Conservation (phyloP, 2,329 filamentous ascomycete genomes). For the Peltaster fructicola region DNA sequence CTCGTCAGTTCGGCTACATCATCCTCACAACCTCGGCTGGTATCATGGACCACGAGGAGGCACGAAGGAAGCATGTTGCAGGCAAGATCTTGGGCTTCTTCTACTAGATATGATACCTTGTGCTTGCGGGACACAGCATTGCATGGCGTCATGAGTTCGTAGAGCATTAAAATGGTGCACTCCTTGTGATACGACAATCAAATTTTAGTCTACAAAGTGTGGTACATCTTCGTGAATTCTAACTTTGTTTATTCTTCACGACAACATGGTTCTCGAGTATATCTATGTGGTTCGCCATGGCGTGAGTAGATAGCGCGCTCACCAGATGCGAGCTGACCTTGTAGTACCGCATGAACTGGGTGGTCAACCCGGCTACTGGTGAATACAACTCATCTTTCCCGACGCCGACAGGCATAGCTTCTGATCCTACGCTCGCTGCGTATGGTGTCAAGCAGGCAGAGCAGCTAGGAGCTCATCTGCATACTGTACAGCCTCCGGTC, state of each 20-base stretch:
- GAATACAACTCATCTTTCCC: constrained; percentile 55
- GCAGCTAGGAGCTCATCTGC: constrained; percentile 53
- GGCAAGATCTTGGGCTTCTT: constrained; percentile 99
- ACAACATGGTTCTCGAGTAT: constrained; percentile 26
- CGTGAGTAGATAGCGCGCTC: constrained; percentile 28
- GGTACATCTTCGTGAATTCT: too few species aligned
- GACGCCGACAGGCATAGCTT: constrained; percentile 73
- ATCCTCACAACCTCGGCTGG: constrained; percentile 97
- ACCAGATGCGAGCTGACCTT: too few species aligned
- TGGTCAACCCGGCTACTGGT: constrained; percentile 64
- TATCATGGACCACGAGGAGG: constrained; percentile 99
- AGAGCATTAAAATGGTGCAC: too few species aligned
- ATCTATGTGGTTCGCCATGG: constrained; percentile 34
- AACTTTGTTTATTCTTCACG: too few species aligned
- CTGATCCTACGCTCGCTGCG: constrained; percentile 72
- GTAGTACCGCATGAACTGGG: constrained; percentile 83
- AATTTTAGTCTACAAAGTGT: too few species aligned
- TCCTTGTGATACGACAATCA: too few species aligned
- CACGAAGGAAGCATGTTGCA: constrained; percentile 93
- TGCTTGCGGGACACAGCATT: too few species aligned
- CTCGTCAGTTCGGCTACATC: constrained; percentile 99
- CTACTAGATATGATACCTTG: too few species aligned
- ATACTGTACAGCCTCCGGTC: constrained; percentile 45
- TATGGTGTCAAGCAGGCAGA: constrained; percentile 72
- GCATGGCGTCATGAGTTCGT: too few species aligned